A percentile compares a stretch with the other conserved stretches of the same genome.
These are phyloP conservation scores for Mycena latifolia DNA, from an alignment of 768 basidiomycete genomes.

Conservation along the genomic window DNA sequence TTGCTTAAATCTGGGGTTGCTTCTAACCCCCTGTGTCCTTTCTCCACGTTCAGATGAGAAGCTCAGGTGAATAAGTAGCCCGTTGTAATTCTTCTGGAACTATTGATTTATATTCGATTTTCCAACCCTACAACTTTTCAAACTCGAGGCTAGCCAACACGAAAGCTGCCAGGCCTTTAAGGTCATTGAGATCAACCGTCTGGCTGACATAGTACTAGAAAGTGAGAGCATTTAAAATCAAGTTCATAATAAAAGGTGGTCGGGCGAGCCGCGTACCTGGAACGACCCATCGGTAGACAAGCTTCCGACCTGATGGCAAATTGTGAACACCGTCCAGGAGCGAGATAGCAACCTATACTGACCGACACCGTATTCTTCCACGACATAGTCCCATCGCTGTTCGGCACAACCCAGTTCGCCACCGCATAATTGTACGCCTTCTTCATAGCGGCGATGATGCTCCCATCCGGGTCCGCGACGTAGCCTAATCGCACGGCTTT, in stretches of 20 bases:
- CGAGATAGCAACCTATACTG: constrained; percentile 30
- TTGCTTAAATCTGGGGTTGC: too few relatives aligned
- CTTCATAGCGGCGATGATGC: constrained; percentile 50
- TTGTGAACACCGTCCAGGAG: not conserved
- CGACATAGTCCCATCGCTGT: constrained; percentile 57
- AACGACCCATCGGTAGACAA: constrained; percentile 53
- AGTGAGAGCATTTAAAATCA: not conserved
- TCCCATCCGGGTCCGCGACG: constrained; percentile 53
- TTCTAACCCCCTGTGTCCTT: too few relatives aligned
- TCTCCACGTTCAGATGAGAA: too few relatives aligned
- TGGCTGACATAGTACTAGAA: constrained; percentile 58
- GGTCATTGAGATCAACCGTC: constrained; percentile 54
- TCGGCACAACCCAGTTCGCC: constrained; percentile 54
- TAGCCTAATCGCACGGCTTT: constrained; percentile 59
- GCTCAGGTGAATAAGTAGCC: too few relatives aligned
- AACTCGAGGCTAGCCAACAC: constrained; percentile 60
- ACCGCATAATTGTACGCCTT: constrained; percentile 58
- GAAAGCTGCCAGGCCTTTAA: constrained; percentile 61
- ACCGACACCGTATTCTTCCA: constrained; percentile 62
- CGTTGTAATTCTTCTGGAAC: too few relatives aligned
- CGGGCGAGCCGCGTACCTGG: constrained; percentile 41
- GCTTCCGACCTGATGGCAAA: constrained; percentile 52
- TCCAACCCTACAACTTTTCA: constrained; percentile 42
- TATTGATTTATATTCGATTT: too few relatives aligned
- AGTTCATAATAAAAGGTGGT: not conserved